Percentiles rank a stretch among this genome's conserved stretches.
Evolutionary conservation across 2,329 filamentous ascomycete genomes (phyloP).

Genomic region (Aspergillus tubingensis): DNA sequence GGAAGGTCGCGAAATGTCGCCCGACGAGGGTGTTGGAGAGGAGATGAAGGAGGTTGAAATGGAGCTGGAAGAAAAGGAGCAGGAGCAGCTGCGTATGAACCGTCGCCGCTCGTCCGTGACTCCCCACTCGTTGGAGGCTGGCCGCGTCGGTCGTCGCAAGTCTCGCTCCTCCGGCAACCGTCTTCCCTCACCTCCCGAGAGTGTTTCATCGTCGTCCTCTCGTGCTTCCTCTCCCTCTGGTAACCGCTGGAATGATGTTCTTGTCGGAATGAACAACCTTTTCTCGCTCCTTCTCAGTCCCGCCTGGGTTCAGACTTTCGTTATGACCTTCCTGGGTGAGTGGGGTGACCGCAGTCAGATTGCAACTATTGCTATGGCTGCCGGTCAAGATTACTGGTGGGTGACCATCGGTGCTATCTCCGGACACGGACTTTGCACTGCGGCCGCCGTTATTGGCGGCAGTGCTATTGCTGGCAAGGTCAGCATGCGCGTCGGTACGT

Average conservation of each 20-base stretch:
- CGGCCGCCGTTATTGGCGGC: conserved; percentile 86
- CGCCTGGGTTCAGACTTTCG: conserved; percentile 97
- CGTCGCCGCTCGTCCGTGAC: conserved; percentile 68
- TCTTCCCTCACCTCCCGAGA: conserved; percentile 77
- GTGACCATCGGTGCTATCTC: conserved; percentile 85
- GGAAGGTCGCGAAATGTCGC: conserved; percentile 86
- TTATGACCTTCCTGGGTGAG: conserved; percentile 98
- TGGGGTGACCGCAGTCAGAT: conserved; percentile 99
- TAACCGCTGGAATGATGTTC: conserved; percentile 44
- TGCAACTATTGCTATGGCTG: conserved; percentile 97
- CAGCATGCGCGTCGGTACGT: conserved; percentile 93
- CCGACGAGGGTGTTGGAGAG: conserved; percentile 87
- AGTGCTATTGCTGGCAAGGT: conserved; percentile 90
- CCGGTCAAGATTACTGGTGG: conserved; percentile 98
- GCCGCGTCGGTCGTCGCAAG: conserved; percentile 65
- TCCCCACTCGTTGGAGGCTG: conserved; percentile 78
- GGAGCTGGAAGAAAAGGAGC: conserved; percentile 91
- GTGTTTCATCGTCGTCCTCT: conserved; percentile 73
- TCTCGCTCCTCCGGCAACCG: conserved; percentile 70
- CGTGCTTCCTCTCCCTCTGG: conserved; percentile 58
- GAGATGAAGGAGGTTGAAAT: conserved; percentile 98
- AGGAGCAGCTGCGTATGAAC: conserved; percentile 66
- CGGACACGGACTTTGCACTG: conserved; percentile 88
- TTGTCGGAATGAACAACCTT: conserved; percentile 79
- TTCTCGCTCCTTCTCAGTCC: conserved; percentile 86